phyloP scores from a whole-genome alignment of 2,329 filamentous ascomycete species.

The Monilinia polystroma region DNA sequence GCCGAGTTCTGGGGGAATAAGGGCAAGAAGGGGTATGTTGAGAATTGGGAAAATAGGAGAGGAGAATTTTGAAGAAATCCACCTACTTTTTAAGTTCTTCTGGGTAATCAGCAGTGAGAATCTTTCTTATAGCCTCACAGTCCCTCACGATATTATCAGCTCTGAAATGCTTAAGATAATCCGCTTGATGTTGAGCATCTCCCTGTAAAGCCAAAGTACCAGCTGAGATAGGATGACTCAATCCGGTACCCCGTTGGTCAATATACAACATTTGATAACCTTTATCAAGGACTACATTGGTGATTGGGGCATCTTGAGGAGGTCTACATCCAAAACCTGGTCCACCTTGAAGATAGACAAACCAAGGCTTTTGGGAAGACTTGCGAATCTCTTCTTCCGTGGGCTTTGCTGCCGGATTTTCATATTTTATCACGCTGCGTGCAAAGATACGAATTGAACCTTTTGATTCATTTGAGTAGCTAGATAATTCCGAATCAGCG shows the following conservation, averaged over 20 bases:
- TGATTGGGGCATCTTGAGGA: slow-evolving; percentile 71
- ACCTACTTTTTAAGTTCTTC: slow-evolving; percentile 67
- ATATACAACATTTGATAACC: slow-evolving; percentile 84
- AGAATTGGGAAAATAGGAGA: neutral
- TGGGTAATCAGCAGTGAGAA: slow-evolving; percentile 68
- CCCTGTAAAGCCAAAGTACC: slow-evolving; percentile 67
- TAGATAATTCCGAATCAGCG: neutral
- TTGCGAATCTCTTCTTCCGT: slow-evolving; percentile 42
- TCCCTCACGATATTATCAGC: slow-evolving; percentile 90
- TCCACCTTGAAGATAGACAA: slow-evolving; percentile 73
- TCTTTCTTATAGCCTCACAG: slow-evolving; percentile 79
- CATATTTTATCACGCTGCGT: slow-evolving; percentile 66
- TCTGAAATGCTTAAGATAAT: slow-evolving; percentile 80
- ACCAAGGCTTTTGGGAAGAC: slow-evolving; percentile 55
- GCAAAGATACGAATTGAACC: slow-evolving; percentile 74
- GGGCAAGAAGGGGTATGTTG: neutral
- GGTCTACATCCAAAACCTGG: slow-evolving; percentile 57
- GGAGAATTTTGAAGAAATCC: neutral
- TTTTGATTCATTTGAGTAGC: slow-evolving; percentile 31
- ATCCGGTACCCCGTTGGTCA: slow-evolving; percentile 88
- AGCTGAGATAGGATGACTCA: slow-evolving; percentile 77
- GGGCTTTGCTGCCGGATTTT: slow-evolving; percentile 49
- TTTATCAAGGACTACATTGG: slow-evolving; percentile 68
- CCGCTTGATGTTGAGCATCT: slow-evolving; percentile 65
- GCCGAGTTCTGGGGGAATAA: no score